Evolutionary conservation across 2,329 filamentous ascomycete genomes (phyloP), one percentile per base, ranked within the genome.

Genomic region (Catunica adiposa): DNA sequence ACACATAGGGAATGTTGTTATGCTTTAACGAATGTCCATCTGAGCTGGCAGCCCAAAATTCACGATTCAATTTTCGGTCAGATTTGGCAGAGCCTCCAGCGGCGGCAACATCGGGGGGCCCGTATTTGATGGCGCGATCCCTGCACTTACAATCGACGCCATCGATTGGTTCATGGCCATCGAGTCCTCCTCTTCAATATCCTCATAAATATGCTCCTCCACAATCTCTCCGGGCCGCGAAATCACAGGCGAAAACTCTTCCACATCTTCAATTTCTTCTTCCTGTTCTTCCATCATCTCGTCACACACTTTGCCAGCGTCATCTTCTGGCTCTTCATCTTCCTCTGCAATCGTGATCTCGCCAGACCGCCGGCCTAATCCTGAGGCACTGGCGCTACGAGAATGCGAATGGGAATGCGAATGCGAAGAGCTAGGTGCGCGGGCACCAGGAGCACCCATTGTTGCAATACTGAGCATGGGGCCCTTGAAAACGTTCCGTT

Each of bases 401-500:
- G 75, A 70, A 62, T 77, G 69, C 55, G 72, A 67, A 22, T 67
- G 66, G 5, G 66, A 66, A 56, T 75, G 69, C 29, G 66, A 66
- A 56, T 75, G 69, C 29, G 65, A 65, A 0, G 63, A 68, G 11
- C 65, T 66, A 15, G 51, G 62, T 15, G 63, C 62, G 51, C 66
- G 62, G 26, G 67, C 63, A 46, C 64, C 60, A 14, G 57, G 54
- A 4, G 54, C 54, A 22, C 57, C 44, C 3, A 44, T 53, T 5
- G 54, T 56, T 4, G 57, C 51, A 50, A 82, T 71, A 60, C 77
- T 76, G 29, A 84, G 69, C 67, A 80, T 81, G 0, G 87, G 87
- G 0, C 87, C 87, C 65, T 90, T 90, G 71, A 94, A 92, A 1
- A 89, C 67, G 56, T 80, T 87, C 57, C 84, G 78, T 69, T 90